Percentiles rank a stretch among this genome's conserved stretches.
Conservation (phyloP, 345 rosid genomes). For the Jatropha curcas region DNA sequence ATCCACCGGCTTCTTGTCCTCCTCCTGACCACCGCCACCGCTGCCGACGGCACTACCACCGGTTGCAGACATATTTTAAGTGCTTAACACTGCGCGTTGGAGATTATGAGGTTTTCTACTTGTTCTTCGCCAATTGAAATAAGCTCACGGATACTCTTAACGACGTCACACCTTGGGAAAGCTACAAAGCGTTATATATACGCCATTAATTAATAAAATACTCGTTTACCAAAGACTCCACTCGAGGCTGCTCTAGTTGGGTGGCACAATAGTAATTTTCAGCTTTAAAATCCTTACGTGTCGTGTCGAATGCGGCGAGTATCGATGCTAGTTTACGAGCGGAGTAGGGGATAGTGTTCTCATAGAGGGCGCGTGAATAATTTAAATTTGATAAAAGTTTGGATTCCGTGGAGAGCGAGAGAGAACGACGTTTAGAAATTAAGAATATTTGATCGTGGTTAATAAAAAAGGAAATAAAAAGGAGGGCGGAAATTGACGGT, state of each 20-base stretch:
- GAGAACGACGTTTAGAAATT: too few species aligned
- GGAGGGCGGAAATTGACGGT: neutral
- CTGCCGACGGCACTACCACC: slow-evolving; percentile 22
- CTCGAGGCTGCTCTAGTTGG: neutral
- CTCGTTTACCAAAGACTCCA: neutral
- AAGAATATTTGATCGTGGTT: neutral
- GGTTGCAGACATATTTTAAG: slow-evolving; percentile 44
- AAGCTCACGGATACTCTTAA: neutral
- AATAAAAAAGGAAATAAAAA: neutral
- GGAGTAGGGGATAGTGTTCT: neutral
- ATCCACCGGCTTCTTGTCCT: slow-evolving; percentile 67
- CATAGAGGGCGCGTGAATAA: neutral
- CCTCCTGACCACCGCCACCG: slow-evolving; percentile 44
- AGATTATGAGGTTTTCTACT: too few species aligned
- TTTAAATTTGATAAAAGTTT: neutral
- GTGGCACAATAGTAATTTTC: neutral
- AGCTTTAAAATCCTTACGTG: neutral
- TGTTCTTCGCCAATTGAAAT: neutral
- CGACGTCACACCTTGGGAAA: neutral
- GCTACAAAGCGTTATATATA: slow-evolving; percentile 3
- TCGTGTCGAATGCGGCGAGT: neutral
- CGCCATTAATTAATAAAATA: slow-evolving; percentile 1
- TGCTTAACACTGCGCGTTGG: too few species aligned
- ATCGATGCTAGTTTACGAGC: neutral
- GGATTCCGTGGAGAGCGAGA: slow-evolving; percentile 2